Evolutionary conservation across 78 protist genomes (phyloP).

Genomic region (Polysphondylium violaceum): DNA sequence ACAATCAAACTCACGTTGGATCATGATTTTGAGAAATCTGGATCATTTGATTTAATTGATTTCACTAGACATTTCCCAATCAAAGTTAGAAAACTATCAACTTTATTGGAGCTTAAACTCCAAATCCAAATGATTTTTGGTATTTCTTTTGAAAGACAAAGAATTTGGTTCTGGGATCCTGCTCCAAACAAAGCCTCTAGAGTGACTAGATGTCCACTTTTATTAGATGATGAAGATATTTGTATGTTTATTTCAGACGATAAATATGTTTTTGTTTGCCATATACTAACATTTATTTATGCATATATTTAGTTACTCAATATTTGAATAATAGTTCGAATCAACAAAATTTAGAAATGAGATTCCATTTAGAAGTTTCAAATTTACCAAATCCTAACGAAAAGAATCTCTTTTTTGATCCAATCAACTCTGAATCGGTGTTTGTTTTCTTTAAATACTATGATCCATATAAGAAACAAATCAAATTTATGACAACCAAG

Average conservation of each 20-base stretch:
- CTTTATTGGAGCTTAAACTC: conserved; percentile 56
- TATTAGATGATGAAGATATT: conserved; percentile 76
- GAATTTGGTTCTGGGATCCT: conserved; percentile 79
- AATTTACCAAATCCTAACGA: conserved; percentile 65
- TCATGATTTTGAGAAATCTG: conserved; percentile 58
- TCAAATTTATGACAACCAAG: conserved; percentile 40
- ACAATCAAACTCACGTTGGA: conserved; percentile 74
- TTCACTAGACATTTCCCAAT: conserved; percentile 52
- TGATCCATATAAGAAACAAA: conserved; percentile 46
- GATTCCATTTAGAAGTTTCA: conserved; percentile 77
- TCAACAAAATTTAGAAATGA: conserved; percentile 47
- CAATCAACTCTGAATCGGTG: conserved; percentile 29
- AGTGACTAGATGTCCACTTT: conserved; percentile 58
- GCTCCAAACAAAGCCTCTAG: conserved; percentile 33
- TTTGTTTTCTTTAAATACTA: conserved; percentile 67
- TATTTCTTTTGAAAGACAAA: conserved; percentile 74
- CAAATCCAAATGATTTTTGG: conserved; percentile 79
- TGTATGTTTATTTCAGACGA: neutral
- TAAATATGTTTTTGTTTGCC: neutral
- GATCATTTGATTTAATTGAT: conserved; percentile 52
- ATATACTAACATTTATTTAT: neutral
- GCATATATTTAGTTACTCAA: conserved; percentile 24
- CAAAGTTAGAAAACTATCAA: conserved; percentile 56
- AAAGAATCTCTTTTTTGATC: conserved; percentile 73
- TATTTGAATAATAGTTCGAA: conserved; percentile 25